Conservation (phyloP, 768 basidiomycete species). For the Lactarius hengduanensis region DNA sequence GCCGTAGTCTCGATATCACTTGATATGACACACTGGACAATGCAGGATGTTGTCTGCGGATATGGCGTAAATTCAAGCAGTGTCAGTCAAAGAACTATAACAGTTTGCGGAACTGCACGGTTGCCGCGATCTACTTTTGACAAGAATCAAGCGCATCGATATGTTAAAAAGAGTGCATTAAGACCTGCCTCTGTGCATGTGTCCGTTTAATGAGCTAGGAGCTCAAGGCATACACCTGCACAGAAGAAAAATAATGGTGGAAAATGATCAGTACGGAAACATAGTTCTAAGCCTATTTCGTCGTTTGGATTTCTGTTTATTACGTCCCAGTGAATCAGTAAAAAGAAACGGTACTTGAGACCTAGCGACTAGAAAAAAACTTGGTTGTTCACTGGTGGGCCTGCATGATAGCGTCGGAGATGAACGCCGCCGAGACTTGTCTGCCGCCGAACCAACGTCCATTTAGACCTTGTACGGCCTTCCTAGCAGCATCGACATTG, state of each 20-base stretch:
- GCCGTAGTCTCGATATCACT: slow-evolving; percentile 9
- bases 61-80: slow-evolving; percentile 19
- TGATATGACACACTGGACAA: slow-evolving; percentile 11
- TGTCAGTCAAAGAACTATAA: slow-evolving; percentile 9
- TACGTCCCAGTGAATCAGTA: slow-evolving; percentile 29
- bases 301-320: slow-evolving; percentile 24
- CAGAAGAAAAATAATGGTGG: slow-evolving; percentile 25
- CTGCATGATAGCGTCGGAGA: slow-evolving; percentile 92
- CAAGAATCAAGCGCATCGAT: slow-evolving; percentile 28
- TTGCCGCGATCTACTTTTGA: slow-evolving; percentile 25
- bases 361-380: slow-evolving; percentile 21
- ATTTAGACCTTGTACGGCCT: slow-evolving; percentile 86
- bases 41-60: slow-evolving; percentile 12
- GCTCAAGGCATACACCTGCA: slow-evolving; percentile 28
- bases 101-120: slow-evolving; percentile 20
- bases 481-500: slow-evolving; percentile 71
- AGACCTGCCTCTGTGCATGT: slow-evolving; percentile 29
- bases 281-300: slow-evolving; percentile 28
- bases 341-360: slow-evolving; percentile 21
- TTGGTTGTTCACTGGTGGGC: slow-evolving; percentile 66
- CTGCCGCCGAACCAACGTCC: slow-evolving; percentile 97
- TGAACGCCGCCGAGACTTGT: slow-evolving; percentile 83
- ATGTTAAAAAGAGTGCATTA: slow-evolving; percentile 28
- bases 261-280: slow-evolving; percentile 29
- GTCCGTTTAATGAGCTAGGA: slow-evolving; percentile 24